Percentiles rank a stretch among this genome's conserved stretches.
These are phyloP conservation scores for Candida adriatica DNA, from an alignment of 805 yeast genomes.

Conservation along the genomic window DNA sequence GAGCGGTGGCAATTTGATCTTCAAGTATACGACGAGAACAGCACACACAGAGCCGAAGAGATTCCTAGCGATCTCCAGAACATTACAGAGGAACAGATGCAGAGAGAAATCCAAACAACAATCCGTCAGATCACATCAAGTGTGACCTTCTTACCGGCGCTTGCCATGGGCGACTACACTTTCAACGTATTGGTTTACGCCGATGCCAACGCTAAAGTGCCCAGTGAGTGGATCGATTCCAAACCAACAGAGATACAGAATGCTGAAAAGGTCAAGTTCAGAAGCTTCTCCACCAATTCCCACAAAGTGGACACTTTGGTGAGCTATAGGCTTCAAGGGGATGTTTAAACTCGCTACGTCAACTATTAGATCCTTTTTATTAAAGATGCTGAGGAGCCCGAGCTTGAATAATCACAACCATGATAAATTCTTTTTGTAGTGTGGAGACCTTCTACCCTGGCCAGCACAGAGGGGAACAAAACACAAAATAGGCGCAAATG, in stretches of 20 bases:
- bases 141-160: constrained; percentile 74
- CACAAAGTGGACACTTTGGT: constrained; percentile 74
- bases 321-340: constrained; percentile 27
- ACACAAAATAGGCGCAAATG: no score
- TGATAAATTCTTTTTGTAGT: no score
- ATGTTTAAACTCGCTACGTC: no score
- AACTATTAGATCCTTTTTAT: no score
- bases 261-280: constrained; percentile 63
- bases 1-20: constrained; percentile 82
- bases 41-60: constrained; percentile 8
- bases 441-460: no score
- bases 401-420: no score
- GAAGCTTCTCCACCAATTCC: constrained; percentile 57
- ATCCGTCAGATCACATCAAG: constrained; percentile 87
- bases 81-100: constrained; percentile 40
- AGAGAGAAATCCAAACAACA: constrained; percentile 74
- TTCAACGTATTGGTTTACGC: constrained; percentile 84
- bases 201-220: constrained; percentile 58
- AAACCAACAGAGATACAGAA: constrained; percentile 51
- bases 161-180: constrained; percentile 58
- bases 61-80: constrained; percentile 1
- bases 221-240: constrained; percentile 81
- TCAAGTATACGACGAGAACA: constrained; percentile 29
- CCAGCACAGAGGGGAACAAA: no score
- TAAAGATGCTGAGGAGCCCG: no score